phyloP scores from a whole-genome alignment of 1,284 basidiomycete genomes.

The Trametes sp. region DNA sequence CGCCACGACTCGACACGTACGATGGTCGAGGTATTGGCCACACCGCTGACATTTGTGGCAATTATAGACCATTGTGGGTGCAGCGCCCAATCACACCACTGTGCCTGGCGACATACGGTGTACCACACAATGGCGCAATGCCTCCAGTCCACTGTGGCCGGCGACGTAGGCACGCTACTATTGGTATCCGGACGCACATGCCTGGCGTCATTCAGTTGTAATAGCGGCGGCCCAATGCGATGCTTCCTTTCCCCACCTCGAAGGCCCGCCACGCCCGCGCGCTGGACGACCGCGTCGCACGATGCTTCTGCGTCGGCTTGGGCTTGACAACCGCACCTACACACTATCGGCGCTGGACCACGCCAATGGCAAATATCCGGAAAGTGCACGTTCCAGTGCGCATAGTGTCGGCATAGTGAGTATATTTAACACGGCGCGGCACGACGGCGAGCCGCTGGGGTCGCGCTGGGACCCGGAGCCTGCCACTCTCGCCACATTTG shows the following conservation, averaged over 20 bases:
- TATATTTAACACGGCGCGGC: not conserved
- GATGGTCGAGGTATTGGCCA: not conserved
- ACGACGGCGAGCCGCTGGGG: constrained; percentile 2
- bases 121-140: not conserved
- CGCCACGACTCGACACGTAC: too few species aligned
- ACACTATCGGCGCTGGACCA: not conserved
- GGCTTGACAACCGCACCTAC: constrained; percentile 1
- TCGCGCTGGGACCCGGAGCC: not conserved
- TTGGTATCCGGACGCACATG: not conserved
- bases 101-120: not conserved
- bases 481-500: not conserved
- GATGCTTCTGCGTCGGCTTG: not conserved
- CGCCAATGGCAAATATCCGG: not conserved
- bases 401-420: too few species aligned
- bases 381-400: too few species aligned
- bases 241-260: not conserved
- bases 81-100: constrained; percentile 1
- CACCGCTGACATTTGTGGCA: not conserved
- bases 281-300: not conserved
- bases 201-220: not conserved
- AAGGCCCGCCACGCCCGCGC: not conserved
- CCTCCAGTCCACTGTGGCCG: not conserved
- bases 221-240: not conserved
- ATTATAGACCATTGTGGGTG: not conserved
- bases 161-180: not conserved